Base-by-base conservation (phyloP, 495 filamentous ascomycete species). In the Lasiosphaeriaceae sp. region DNA sequence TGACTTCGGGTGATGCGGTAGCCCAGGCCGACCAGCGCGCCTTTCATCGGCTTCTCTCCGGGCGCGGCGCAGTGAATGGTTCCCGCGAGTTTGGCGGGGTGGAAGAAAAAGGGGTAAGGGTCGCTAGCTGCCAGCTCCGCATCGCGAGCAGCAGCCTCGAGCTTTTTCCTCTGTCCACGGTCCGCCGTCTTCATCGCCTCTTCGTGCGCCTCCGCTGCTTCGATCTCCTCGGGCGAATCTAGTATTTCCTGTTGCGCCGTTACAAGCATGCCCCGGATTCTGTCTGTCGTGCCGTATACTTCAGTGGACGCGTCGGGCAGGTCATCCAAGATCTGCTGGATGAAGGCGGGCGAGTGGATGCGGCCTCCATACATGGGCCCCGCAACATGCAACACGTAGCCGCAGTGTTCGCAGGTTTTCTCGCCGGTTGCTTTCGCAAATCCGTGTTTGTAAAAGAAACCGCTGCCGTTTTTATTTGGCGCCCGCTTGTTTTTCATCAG, bases 361-460 rank as follows among this genome's bases (percentile, higher is more conserved):
- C 87, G 90, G 2, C 94, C 94, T 47, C 81, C 93, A 78, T 90
- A 98, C 92, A 98, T 96, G 0, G 94, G 94, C 0, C 94, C 94
- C 1, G 83, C 85, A 17, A 97, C 71, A 66, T 96, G 94, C 64
- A 88, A 95, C 56, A 89, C 92, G 57, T 82, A 84, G 8, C 86
- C 89, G 63, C 94, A 98, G 70, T 97, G 90, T 22, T 85, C 79
- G 66, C 94, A 98, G 14, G 74, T 59, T 5, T 74, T 73, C 26
- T 75, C 74, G 11, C 81, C 70, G 0, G 80, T 78, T 0, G 95
- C 92, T 59, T 85, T 75, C 2, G 86, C 81, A 20, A 90, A 78
- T 0, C 77, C 77, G 62, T 90, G 87, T 67, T 96, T 95, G 68
- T 88, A 88, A 47, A 86, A 86, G 0, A 77, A 72, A 0, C 75